Evolutionary conservation across 2,329 filamentous ascomycete species (phyloP), one percentile per base, ranked within the genome.

Genomic region (Curvularia lunata): DNA sequence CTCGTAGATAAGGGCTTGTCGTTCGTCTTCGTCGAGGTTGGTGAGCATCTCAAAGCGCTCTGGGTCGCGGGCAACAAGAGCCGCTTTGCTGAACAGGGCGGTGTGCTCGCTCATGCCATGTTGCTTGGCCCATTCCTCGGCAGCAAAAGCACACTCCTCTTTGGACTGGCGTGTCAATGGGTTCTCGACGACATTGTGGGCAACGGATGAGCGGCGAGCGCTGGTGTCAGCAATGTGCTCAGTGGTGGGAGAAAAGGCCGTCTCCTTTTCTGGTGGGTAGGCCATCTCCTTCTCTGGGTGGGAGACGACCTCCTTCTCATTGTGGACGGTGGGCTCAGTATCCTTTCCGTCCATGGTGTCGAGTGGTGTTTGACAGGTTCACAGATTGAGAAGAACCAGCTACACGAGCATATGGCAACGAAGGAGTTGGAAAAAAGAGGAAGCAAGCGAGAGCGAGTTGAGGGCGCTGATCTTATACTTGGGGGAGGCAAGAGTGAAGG

Each of bases 31-130:
- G 53, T 81, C 78, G 1, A 93, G 82, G 10, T 85, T 83, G 49
- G 84, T 78, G 52, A 92, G 82, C 32, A 82, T 79, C 56, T 91
- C 88, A 71, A 84, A 90, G 28, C 82, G 80, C 8, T 79, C 78
- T 0, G 89, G 89, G 64, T 88, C 86, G 72, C 91, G 89, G 2
- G 91, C 91, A 18, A 92, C 84, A 10, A 94, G 81, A 3, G 90
- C 91, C 32, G 89, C 91, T 67, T 88, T 88, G 50, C 84, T 81
- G 50, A 92, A 81, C 16, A 89, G 70, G 3, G 79, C 77, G 3
- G 86, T 76, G 63, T 88, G 82, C 52, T 88, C 84, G 2, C 78
- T 75, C 25, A 92, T 80, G 23, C 82, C 82, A 64, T 88, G 84
- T 41, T 83, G 77, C 13, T 79, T 78, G 38, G 87, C 88, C 67